These are phyloP conservation scores for Vicia faba DNA, from an alignment of 306 rosid genomes.

Conservation along the genomic window DNA sequence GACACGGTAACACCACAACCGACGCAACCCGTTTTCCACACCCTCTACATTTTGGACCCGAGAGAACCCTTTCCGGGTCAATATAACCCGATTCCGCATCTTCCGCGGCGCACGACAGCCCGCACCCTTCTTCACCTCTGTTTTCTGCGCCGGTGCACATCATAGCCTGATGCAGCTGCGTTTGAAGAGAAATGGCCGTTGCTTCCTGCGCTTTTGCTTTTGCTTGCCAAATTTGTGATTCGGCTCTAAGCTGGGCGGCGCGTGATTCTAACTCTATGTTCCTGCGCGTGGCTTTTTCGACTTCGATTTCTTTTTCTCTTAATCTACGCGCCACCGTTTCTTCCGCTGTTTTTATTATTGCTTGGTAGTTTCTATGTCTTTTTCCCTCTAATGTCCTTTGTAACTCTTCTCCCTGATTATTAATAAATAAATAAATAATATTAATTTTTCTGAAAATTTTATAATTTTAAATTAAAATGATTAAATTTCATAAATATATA, in stretches of 20 bases:
- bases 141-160: slow-evolving; percentile 44
- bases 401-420: slow-evolving; percentile 65
- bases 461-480: no score
- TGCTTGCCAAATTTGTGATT: slow-evolving; percentile 83
- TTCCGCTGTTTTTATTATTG: slow-evolving; percentile 63
- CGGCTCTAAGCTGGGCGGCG: slow-evolving; percentile 71
- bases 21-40: slow-evolving; percentile 72
- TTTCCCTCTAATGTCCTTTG: slow-evolving; percentile 69
- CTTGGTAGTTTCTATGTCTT: slow-evolving; percentile 62
- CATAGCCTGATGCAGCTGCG: slow-evolving; percentile 77
- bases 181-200: slow-evolving; percentile 65
- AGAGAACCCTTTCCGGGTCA: slow-evolving; percentile 65
- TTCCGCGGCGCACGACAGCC: slow-evolving; percentile 62
- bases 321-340: slow-evolving; percentile 57
- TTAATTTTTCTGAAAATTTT: not conserved
- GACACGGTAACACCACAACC: slow-evolving; percentile 81
- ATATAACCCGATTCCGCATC: slow-evolving; percentile 83
- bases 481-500: slow-evolving; percentile 23
- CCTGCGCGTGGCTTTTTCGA: slow-evolving; percentile 68
- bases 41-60: slow-evolving; percentile 70
- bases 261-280: slow-evolving; percentile 82
- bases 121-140: slow-evolving; percentile 42
- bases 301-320: slow-evolving; percentile 68
- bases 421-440: not conserved
- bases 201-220: slow-evolving; percentile 78